A percentile compares a stretch with the other conserved stretches of the same genome.
Evolutionary conservation across 2,329 filamentous ascomycete genomes (phyloP).

Genomic region (Fusarium sambucinum): DNA sequence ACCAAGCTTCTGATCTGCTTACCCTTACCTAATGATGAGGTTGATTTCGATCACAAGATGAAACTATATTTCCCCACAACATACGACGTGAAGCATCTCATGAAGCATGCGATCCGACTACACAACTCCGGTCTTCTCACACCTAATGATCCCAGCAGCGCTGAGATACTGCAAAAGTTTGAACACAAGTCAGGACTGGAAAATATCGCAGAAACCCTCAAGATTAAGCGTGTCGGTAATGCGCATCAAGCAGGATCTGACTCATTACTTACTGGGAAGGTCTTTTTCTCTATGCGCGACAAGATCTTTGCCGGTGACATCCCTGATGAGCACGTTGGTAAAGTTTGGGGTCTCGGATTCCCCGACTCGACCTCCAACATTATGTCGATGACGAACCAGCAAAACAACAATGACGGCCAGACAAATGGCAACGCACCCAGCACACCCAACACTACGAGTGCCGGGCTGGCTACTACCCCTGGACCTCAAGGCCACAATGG

Average conservation of each 20-base stretch:
- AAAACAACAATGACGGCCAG: conserved; percentile 49
- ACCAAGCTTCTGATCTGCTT: conserved; percentile 91
- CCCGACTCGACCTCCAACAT: conserved; percentile 71
- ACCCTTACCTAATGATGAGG: conserved; percentile 87
- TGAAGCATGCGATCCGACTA: conserved; percentile 85
- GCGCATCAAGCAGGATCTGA: conserved; percentile 96
- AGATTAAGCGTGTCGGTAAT: conserved; percentile 86
- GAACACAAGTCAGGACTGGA: conserved; percentile 93
- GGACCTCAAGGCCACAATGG: conserved; percentile 65
- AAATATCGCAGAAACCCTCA: conserved; percentile 92
- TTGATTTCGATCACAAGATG: conserved; percentile 88
- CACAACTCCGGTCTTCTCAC: conserved; percentile 73
- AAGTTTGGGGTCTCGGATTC: conserved; percentile 92
- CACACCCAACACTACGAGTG: conserved; percentile 76
- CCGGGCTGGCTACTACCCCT: conserved; percentile 62
- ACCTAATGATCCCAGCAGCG: conserved; percentile 72
- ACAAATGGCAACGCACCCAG: conserved; percentile 62
- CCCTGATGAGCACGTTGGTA: conserved; percentile 84
- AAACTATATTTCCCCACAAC: conserved; percentile 93
- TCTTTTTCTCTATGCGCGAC: conserved; percentile 93
- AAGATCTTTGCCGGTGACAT: conserved; percentile 88
- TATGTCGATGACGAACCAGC: conserved; percentile 53
- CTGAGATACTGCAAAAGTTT: conserved; percentile 83
- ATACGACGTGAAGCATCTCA: conserved; percentile 97
- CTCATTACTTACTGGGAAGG: conserved; percentile 89